Evolutionary conservation across 2,329 filamentous ascomycete species (phyloP).

Genomic region (Aspergillus chevalieri): DNA sequence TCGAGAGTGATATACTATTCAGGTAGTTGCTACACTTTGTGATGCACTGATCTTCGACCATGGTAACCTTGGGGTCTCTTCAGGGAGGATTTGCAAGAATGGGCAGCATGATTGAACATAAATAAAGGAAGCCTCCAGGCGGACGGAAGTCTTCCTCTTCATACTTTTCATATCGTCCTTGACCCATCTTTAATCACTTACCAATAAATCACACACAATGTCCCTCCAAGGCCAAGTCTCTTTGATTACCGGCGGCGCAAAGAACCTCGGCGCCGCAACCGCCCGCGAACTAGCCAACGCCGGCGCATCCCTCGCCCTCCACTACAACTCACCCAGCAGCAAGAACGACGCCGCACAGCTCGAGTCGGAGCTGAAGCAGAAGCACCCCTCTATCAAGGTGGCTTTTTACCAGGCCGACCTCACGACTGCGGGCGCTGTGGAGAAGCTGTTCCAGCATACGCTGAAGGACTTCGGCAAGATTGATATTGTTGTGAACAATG

Average conservation of each 20-base stretch:
- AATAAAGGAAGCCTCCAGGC: neutral
- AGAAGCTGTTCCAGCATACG: constrained; percentile 36
- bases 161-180: neutral
- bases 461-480: constrained; percentile 40
- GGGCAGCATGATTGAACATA: neutral
- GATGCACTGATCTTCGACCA: too few species aligned
- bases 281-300: constrained; percentile 31
- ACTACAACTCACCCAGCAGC: constrained; percentile 38
- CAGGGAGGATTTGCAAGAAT: too few species aligned
- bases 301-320: constrained; percentile 34
- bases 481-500: constrained; percentile 48
- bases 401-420: constrained; percentile 41
- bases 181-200: neutral
- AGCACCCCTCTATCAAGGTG: constrained; percentile 28
- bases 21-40: too few species aligned
- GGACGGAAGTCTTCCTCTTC: neutral
- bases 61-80: too few species aligned
- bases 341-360: constrained; percentile 33
- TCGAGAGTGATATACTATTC: neutral
- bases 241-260: constrained; percentile 39
- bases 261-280: constrained; percentile 38
- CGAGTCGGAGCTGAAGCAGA: constrained; percentile 31
- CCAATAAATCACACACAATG: constrained; percentile 16
- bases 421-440: constrained; percentile 35
- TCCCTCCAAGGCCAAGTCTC: constrained; percentile 36